A percentile compares a stretch with the other conserved stretches of the same genome.
Conservation (phyloP, 2,329 filamentous ascomycete genomes). For the Talaromyces sp. region DNA sequence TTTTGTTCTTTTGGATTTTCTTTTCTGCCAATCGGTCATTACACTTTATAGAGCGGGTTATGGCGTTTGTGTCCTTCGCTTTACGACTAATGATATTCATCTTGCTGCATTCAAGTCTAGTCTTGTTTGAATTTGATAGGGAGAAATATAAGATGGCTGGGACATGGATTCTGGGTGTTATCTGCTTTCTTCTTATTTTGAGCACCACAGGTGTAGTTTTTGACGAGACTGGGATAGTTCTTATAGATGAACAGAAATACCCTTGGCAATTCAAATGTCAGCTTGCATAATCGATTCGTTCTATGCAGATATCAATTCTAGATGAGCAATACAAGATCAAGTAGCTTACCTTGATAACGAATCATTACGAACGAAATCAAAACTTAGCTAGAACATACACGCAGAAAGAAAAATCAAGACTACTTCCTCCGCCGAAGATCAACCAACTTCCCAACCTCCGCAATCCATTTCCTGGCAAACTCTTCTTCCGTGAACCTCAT, state of each 20-base stretch:
- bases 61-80: background rate
- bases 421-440: conserved; percentile 18
- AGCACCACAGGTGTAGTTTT: background rate
- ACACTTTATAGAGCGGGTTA: conserved; percentile 13
- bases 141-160: background rate
- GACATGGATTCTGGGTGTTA: background rate
- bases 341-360: background rate
- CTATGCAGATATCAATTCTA: background rate
- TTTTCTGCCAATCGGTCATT: background rate
- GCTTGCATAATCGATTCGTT: background rate
- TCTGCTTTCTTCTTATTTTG: background rate
- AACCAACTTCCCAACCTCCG: conserved; percentile 65
- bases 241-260: background rate
- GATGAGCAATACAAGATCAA: background rate
- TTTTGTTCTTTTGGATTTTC: background rate
- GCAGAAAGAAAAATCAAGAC: background rate
- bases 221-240: background rate
- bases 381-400: background rate
- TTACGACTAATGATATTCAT: background rate
- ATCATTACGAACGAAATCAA: background rate
- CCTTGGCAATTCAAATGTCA: background rate
- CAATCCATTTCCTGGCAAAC: conserved; percentile 75
- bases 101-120: background rate
- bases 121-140: background rate
- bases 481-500: conserved; percentile 82